A percentile compares a stretch with the other conserved stretches of the same genome.
Evolutionary conservation across 2,329 filamentous ascomycete species (phyloP).

Genomic region (Clathrospora elynae): DNA sequence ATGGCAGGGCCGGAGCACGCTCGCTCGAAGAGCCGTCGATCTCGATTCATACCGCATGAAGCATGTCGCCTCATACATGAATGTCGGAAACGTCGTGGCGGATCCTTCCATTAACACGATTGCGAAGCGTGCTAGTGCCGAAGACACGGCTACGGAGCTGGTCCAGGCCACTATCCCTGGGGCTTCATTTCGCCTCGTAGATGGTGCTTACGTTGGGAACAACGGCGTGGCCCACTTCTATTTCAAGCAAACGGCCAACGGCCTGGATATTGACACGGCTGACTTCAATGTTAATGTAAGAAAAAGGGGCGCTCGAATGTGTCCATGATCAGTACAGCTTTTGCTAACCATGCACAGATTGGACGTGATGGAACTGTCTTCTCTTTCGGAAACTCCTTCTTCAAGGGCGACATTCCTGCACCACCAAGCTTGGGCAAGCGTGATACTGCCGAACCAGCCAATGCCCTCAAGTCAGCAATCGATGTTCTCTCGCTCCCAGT

Average conservation of each 20-base stretch:
- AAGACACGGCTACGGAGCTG: constrained; percentile 41
- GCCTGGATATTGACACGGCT: constrained; percentile 64
- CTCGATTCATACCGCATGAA: constrained; percentile 42
- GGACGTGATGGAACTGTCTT: constrained; percentile 60
- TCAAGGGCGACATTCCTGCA: constrained; percentile 52
- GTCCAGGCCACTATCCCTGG: constrained; percentile 44
- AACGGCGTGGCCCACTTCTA: constrained; percentile 64
- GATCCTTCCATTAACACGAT: constrained; percentile 28
- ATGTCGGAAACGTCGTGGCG: constrained; percentile 23
- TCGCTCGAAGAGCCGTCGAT: constrained; percentile 34
- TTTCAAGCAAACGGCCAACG: constrained; percentile 64
- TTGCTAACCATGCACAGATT: constrained; percentile 45
- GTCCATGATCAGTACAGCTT: background rate
- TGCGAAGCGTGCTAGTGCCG: constrained; percentile 31
- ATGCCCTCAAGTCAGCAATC: constrained; percentile 52
- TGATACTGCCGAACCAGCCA: constrained; percentile 51
- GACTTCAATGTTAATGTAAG: constrained; percentile 66
- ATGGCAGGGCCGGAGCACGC: constrained; percentile 16
- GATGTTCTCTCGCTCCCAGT: constrained; percentile 51
- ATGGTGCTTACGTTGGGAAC: constrained; percentile 60
- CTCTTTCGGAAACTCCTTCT: constrained; percentile 61
- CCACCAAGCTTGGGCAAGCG: constrained; percentile 49
- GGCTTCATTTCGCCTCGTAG: constrained; percentile 56
- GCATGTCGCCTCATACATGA: constrained; percentile 32
- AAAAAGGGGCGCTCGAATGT: constrained; percentile 6